A percentile compares a stretch with the other conserved stretches of the same genome.
Evolutionary conservation across 371 early-diverging fungal species (phyloP).

Genomic region (Chytridiales sp.): DNA sequence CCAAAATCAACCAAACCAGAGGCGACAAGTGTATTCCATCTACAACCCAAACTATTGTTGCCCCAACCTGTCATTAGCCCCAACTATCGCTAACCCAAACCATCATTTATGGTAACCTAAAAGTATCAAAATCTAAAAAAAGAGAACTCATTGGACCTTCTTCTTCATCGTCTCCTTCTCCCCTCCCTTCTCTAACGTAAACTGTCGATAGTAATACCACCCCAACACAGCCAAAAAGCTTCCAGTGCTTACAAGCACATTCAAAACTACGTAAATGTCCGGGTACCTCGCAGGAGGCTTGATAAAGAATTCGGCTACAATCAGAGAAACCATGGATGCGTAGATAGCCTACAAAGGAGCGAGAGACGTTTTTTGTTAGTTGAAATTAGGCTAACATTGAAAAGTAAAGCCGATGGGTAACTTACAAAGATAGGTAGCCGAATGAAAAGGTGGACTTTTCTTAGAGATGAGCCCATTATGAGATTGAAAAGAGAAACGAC

Average conservation of each 20-base stretch:
- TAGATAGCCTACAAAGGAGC: constrained; percentile 42
- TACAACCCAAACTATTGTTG: too few species aligned
- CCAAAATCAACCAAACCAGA: too few species aligned
- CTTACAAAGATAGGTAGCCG: too few species aligned
- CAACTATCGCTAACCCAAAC: too few species aligned
- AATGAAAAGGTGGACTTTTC: too few species aligned
- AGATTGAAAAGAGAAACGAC: constrained; percentile 68
- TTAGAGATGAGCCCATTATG: constrained; percentile 31
- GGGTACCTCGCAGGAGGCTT: constrained; percentile 71
- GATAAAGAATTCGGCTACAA: constrained; percentile 56
- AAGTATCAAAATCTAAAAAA: too few species aligned
- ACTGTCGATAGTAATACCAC: constrained; percentile 32
- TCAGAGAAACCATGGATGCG: constrained; percentile 55
- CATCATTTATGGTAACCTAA: too few species aligned
- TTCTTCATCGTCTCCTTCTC: not conserved
- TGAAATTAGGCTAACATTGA: too few species aligned
- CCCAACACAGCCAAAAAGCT: constrained; percentile 60
- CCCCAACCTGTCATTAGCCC: too few species aligned
- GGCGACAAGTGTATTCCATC: too few species aligned
- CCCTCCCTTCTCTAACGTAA: not conserved
- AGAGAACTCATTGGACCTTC: not conserved
- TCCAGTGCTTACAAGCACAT: constrained; percentile 67
- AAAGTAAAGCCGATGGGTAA: too few species aligned
- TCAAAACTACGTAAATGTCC: constrained; percentile 76
- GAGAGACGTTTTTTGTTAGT: constrained; percentile 1